Percentiles rank a stretch among this genome's conserved stretches.
phyloP scores from a whole-genome alignment of 495 filamentous ascomycete genomes.

The Aspergillus homomorphus region DNA sequence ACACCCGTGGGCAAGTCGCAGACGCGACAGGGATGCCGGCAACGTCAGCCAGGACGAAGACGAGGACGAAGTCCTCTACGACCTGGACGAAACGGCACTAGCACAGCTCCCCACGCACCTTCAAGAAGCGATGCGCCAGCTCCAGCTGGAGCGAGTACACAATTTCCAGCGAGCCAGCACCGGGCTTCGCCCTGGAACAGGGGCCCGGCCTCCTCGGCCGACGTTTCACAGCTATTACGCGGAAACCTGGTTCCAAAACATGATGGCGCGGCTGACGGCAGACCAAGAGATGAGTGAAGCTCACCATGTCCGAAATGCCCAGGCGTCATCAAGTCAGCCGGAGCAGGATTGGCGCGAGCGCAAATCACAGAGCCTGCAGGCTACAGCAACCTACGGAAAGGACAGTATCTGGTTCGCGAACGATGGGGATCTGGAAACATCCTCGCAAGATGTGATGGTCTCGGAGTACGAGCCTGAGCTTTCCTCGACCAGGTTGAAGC shows the following conservation, averaged over 20 bases:
- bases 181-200: background rate
- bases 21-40: background rate
- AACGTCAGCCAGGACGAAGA: background rate
- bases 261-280: conserved; percentile 8
- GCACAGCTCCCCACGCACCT: conserved; percentile 21
- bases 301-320: background rate
- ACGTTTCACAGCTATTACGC: conserved; percentile 2
- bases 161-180: conserved; percentile 9
- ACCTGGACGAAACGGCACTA: conserved; percentile 24
- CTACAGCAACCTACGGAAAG: too few species aligned
- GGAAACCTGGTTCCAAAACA: conserved; percentile 17
- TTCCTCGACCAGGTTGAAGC: too few species aligned
- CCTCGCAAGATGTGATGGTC: too few species aligned
- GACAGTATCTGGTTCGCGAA: background rate
- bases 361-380: background rate
- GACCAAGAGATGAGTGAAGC: conserved; percentile 4
- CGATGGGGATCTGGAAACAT: too few species aligned
- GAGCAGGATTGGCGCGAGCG: background rate
- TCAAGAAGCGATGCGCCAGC: conserved; percentile 25
- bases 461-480: too few species aligned
- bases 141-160: conserved; percentile 23
- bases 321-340: background rate
- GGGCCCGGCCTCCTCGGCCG: background rate
- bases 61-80: conserved; percentile 27
- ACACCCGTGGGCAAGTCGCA: background rate